Conservation (phyloP, 2,329 filamentous ascomycete genomes). For the Phyllachora maydis region DNA sequence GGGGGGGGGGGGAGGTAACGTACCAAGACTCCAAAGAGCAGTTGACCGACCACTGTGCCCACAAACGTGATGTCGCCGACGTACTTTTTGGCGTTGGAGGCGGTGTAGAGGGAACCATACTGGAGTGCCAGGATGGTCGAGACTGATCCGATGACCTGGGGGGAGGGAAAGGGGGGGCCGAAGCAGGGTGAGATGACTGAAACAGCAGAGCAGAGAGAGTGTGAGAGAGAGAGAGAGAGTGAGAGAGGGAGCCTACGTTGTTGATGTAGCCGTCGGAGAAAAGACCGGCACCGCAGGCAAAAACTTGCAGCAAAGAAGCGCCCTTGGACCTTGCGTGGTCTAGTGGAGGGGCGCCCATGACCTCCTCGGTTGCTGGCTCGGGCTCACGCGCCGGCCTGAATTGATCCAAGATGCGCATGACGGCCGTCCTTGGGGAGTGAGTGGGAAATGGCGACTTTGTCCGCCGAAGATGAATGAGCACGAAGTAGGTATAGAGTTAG, state of each 20-base stretch:
- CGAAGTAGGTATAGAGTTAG: too few relatives aligned
- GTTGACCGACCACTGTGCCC: constrained; percentile 65
- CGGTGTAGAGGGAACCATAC: constrained; percentile 49
- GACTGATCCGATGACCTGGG: constrained; percentile 71
- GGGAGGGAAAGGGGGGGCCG: not conserved
- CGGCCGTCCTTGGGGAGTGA: too few relatives aligned
- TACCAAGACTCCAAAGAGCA: constrained; percentile 66
- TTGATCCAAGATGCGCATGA: too few relatives aligned
- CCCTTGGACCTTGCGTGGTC: too few relatives aligned
- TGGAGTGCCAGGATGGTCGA: constrained; percentile 52
- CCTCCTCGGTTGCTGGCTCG: too few relatives aligned
- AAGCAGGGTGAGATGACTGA: not conserved
- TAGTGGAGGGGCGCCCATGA: too few relatives aligned
- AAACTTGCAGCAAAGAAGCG: too few relatives aligned
- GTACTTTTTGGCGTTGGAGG: constrained; percentile 49
- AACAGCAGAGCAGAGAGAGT: not conserved
- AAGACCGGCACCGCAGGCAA: constrained; percentile 75
- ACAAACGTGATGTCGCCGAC: constrained; percentile 71
- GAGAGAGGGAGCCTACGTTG: too few relatives aligned
- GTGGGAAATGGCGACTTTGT: too few relatives aligned
- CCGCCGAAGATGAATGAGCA: too few relatives aligned
- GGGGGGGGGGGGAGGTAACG: not conserved
- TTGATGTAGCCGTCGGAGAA: constrained; percentile 90
- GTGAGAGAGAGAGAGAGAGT: not conserved
- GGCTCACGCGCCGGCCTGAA: too few relatives aligned